Evolutionary conservation across 2,329 filamentous ascomycete genomes (phyloP).

Genomic region (Aspergillus ochraceoroseus): DNA sequence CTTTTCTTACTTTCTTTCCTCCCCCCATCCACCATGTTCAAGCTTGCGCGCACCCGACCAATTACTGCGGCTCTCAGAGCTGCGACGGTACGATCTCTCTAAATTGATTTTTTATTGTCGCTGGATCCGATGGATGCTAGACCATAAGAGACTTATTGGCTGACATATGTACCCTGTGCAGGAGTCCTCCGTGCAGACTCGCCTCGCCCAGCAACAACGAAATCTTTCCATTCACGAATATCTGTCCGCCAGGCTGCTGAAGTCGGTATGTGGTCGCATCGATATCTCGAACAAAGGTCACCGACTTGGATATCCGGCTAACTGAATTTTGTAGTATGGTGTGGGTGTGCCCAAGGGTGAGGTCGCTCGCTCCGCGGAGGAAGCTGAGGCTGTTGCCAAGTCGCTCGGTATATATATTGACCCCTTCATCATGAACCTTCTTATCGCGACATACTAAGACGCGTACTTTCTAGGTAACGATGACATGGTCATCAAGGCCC

Average conservation of each 20-base stretch:
- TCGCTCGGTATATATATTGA: slow-evolving; percentile 61
- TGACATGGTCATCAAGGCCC: slow-evolving; percentile 99
- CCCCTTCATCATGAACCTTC: slow-evolving; percentile 2
- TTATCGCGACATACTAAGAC: slow-evolving; percentile 20
- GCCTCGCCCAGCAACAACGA: slow-evolving; percentile 69
- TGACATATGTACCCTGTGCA: slow-evolving; percentile 49
- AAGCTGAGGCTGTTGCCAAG: slow-evolving; percentile 89
- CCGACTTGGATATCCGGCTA: slow-evolving; percentile 17
- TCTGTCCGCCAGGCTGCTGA: slow-evolving; percentile 86
- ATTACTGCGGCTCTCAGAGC: slow-evolving; percentile 74
- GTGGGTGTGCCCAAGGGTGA: slow-evolving; percentile 86
- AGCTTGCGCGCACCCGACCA: slow-evolving; percentile 69
- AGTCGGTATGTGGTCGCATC: slow-evolving; percentile 46
- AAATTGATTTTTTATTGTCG: slow-evolving; percentile 8
- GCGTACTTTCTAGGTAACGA: slow-evolving; percentile 55
- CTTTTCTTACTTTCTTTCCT: slow-evolving; percentile 18
- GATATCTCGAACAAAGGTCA: neutral
- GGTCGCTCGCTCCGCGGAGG: slow-evolving; percentile 74
- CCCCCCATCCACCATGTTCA: slow-evolving; percentile 65
- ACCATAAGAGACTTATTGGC: slow-evolving; percentile 40
- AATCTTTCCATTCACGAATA: slow-evolving; percentile 97
- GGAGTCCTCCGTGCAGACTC: slow-evolving; percentile 52
- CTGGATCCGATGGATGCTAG: neutral
- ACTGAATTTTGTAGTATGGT: slow-evolving; percentile 64
- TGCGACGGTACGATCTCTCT: slow-evolving; percentile 59